Conservation (phyloP, 768 basidiomycete species). For the Porpolomopsis calyptriformis region DNA sequence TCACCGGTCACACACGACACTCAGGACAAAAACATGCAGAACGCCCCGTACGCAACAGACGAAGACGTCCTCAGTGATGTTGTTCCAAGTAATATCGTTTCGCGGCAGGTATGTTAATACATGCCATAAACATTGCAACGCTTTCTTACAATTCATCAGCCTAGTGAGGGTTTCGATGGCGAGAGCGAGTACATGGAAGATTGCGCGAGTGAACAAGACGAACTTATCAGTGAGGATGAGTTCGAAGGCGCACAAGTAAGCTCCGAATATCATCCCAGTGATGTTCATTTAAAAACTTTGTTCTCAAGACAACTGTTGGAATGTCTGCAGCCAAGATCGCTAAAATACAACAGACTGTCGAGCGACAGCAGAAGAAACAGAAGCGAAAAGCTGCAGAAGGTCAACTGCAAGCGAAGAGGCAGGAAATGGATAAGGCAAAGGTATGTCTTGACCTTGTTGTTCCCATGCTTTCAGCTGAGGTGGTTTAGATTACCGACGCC, state of each 20-base stretch:
- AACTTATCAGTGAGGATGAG: slow-evolving; percentile 46
- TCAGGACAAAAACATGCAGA: too few species aligned
- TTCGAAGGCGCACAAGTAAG: slow-evolving; percentile 16
- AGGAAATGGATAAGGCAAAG: slow-evolving; percentile 85
- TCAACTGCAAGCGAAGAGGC: slow-evolving; percentile 56
- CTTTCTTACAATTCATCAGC: slow-evolving; percentile 18
- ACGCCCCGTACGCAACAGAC: too few species aligned
- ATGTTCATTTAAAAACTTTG: slow-evolving; percentile 3
- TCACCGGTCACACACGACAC: too few species aligned
- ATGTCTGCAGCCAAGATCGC: slow-evolving; percentile 22
- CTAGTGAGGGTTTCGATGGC: slow-evolving; percentile 61
- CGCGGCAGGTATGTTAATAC: slow-evolving; percentile 54
- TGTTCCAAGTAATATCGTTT: slow-evolving; percentile 84
- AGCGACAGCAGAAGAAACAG: slow-evolving; percentile 29
- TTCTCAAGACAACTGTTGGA: slow-evolving; percentile 7
- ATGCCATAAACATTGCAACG: not conserved
- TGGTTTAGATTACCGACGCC: slow-evolving; percentile 69
- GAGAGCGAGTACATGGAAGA: slow-evolving; percentile 64
- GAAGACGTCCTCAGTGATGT: slow-evolving; percentile 88
- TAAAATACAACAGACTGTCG: slow-evolving; percentile 21
- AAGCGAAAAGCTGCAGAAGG: slow-evolving; percentile 61
- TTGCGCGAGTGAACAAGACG: slow-evolving; percentile 49
- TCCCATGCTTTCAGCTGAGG: slow-evolving; percentile 11
- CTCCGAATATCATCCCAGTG: not conserved
- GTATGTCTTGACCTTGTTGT: slow-evolving; percentile 24